phyloP scores from a whole-genome alignment of 805 yeast species.

The Wickerhamomyces mucosus region DNA sequence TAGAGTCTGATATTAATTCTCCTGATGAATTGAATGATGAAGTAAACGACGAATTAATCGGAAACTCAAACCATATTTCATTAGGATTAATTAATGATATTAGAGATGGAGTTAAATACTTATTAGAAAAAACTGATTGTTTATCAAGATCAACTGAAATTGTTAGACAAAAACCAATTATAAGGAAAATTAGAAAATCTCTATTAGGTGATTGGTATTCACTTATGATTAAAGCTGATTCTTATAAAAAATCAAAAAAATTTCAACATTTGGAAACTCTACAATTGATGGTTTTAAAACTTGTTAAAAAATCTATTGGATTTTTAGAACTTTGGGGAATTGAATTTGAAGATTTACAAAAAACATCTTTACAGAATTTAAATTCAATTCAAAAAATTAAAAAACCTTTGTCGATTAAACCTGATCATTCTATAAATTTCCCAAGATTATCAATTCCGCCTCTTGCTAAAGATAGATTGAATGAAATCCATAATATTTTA shows the following conservation, averaged over 20 bases:
- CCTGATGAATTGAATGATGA: background rate
- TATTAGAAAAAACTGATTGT: constrained; percentile 62
- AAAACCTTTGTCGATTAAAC: too few species aligned
- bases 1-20: constrained; percentile 22
- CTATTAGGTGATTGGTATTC: constrained; percentile 76
- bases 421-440: constrained; percentile 17
- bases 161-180: constrained; percentile 51
- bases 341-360: constrained; percentile 44
- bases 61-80: constrained; percentile 20
- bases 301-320: constrained; percentile 50
- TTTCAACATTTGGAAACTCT: constrained; percentile 50
- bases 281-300: constrained; percentile 56
- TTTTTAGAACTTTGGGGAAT: constrained; percentile 67
- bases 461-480: constrained; percentile 48
- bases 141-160: constrained; percentile 64
- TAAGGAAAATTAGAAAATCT: constrained; percentile 57
- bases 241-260: constrained; percentile 55
- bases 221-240: constrained; percentile 66
- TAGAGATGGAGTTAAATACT: constrained; percentile 60
- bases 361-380: too few species aligned
- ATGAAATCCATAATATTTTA: constrained; percentile 52
- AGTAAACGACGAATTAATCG: constrained; percentile 19
- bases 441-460: constrained; percentile 48
- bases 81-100: constrained; percentile 42
- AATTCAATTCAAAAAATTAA: constrained; percentile 1